A percentile compares a stretch with the other conserved stretches of the same genome.
These are phyloP conservation scores for Entomortierella lignicola DNA, from an alignment of 192 early-diverging fungal genomes.

Conservation along the genomic window DNA sequence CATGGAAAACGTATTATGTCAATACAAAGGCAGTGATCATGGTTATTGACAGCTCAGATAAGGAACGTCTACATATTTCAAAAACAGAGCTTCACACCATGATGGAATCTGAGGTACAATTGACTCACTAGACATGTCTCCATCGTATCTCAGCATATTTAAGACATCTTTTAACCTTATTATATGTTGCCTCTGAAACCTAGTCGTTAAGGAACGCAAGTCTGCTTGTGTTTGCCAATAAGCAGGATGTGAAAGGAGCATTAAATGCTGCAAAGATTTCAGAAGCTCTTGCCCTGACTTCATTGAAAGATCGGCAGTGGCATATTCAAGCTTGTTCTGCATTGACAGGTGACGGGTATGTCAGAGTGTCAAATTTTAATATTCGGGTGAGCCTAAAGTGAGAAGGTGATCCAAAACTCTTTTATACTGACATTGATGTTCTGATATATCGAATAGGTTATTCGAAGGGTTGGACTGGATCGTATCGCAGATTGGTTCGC, in stretches of 20 bases:
- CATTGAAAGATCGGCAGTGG: conserved; percentile 75
- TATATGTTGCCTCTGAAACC: too few relatives aligned
- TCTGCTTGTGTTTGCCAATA: conserved; percentile 76
- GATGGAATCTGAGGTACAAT: conserved; percentile 72
- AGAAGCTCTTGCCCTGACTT: conserved; percentile 65
- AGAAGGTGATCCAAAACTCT: not conserved
- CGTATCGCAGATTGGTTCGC: conserved; percentile 59
- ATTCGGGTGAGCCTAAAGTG: too few relatives aligned
- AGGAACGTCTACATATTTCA: conserved; percentile 69
- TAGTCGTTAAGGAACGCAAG: conserved; percentile 69
- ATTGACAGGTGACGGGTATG: conserved; percentile 74
- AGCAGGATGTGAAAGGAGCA: conserved; percentile 75
- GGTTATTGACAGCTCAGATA: conserved; percentile 79
- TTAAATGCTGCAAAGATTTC: conserved; percentile 72
- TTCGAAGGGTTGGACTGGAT: conserved; percentile 73
- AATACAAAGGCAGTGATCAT: conserved; percentile 78
- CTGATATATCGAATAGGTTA: conserved; percentile 44
- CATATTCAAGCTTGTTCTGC: conserved; percentile 81
- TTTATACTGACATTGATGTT: conserved; percentile 1
- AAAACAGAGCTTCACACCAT: conserved; percentile 72
- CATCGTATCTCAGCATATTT: too few relatives aligned
- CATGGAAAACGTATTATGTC: conserved; percentile 77
- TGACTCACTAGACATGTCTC: too few relatives aligned
- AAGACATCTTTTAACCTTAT: too few relatives aligned
- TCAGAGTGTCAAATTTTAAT: too few relatives aligned